Evolutionary conservation across 768 basidiomycete species (phyloP).

Genomic region (Boletus subparvulus): DNA sequence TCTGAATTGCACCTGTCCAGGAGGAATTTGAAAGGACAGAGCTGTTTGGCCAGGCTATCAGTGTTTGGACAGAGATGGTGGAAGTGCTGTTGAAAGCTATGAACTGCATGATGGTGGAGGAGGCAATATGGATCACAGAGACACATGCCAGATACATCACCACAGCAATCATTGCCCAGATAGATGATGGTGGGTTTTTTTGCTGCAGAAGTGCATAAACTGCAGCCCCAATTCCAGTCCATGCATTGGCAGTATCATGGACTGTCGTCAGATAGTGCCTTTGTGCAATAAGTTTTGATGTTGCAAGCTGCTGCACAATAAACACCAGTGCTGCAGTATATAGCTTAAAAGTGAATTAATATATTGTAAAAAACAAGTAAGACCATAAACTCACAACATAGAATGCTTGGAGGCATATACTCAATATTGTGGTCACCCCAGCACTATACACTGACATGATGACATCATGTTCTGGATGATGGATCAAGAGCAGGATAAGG

Average conservation of each 20-base stretch:
- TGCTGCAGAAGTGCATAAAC: conserved; percentile 8
- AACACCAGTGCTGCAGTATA: conserved; percentile 19
- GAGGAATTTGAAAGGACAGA: neutral
- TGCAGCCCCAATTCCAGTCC: conserved; percentile 25
- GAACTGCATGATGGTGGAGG: conserved; percentile 23
- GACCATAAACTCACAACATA: neutral
- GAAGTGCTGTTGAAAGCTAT: conserved; percentile 9
- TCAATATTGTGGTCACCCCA: neutral
- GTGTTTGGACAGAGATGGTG: neutral
- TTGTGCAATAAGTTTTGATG: neutral
- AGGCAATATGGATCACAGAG: conserved; percentile 19
- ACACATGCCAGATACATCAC: conserved; percentile 17
- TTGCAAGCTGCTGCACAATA: conserved; percentile 19
- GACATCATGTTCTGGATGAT: neutral
- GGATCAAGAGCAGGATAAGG: neutral
- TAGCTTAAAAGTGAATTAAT: conserved; percentile 1
- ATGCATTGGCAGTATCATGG: conserved; percentile 20
- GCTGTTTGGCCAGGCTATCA: conserved; percentile 4
- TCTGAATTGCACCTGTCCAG: neutral
- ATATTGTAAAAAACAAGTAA: neutral
- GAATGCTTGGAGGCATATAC: neutral
- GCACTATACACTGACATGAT: neutral
- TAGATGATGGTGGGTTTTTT: conserved; percentile 9
- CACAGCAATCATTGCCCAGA: conserved; percentile 10
- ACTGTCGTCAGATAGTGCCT: conserved; percentile 15